Conservation (phyloP, 345 rosid genomes). For the Arabis alpina region DNA sequence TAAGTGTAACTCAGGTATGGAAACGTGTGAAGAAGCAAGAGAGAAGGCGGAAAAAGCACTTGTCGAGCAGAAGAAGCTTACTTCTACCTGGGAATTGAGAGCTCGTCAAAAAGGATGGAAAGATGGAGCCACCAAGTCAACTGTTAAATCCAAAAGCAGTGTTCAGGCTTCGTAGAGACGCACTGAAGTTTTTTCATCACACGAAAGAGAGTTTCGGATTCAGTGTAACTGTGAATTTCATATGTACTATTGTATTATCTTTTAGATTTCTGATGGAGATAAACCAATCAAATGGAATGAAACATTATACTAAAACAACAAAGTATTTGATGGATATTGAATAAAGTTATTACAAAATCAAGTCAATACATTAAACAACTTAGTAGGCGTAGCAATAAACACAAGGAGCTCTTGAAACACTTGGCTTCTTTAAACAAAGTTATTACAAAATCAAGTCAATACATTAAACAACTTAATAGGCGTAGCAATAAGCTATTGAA, state of each 20-base stretch:
- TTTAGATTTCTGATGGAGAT: slow-evolving; percentile 21
- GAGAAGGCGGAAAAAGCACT: slow-evolving; percentile 80
- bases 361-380: slow-evolving; percentile 25
- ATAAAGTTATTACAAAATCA: slow-evolving; percentile 24
- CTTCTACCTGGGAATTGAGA: slow-evolving; percentile 75
- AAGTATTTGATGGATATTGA: slow-evolving; percentile 26
- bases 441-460: slow-evolving; percentile 27
- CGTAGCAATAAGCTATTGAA: slow-evolving; percentile 1
- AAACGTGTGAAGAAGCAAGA: slow-evolving; percentile 95
- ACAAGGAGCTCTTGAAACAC: slow-evolving; percentile 7
- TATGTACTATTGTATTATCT: not conserved
- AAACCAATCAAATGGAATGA: not conserved
- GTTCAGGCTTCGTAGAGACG: slow-evolving; percentile 50
- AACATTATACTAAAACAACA: slow-evolving; percentile 25
- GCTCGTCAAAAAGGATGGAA: slow-evolving; percentile 92
- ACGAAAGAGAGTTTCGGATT: slow-evolving; percentile 4
- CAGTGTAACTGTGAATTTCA: slow-evolving; percentile 14
- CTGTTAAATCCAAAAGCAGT: slow-evolving; percentile 56
- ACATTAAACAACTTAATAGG: slow-evolving; percentile 25
- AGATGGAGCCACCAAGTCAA: slow-evolving; percentile 58
- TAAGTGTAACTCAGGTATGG: slow-evolving; percentile 97
- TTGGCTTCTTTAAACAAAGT: slow-evolving; percentile 14
- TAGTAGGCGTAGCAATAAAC: slow-evolving; percentile 10
- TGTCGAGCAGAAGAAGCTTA: slow-evolving; percentile 73
- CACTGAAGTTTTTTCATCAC: not conserved